A percentile compares a stretch with the other conserved stretches of the same genome.
These are phyloP conservation scores for Suillus bovinus DNA, from an alignment of 768 basidiomycete genomes.

Conservation along the genomic window DNA sequence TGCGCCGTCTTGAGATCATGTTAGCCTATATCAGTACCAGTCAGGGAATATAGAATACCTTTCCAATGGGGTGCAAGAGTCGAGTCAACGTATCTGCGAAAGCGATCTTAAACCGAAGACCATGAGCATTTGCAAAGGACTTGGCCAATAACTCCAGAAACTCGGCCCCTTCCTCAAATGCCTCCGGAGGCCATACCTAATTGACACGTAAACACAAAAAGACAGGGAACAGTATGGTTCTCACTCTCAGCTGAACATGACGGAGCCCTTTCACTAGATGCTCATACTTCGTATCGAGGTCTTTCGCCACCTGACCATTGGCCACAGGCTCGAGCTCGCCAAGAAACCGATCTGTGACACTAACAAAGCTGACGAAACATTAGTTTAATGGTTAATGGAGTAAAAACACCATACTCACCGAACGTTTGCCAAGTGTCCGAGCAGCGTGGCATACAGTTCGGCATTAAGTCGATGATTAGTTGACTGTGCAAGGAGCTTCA, in stretches of 20 bases:
- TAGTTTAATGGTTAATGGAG: background rate
- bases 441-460: slow-evolving; percentile 79
- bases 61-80: slow-evolving; percentile 84
- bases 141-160: slow-evolving; percentile 84
- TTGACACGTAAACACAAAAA: slow-evolving; percentile 4
- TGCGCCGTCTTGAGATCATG: slow-evolving; percentile 69
- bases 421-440: slow-evolving; percentile 80
- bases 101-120: slow-evolving; percentile 75
- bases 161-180: slow-evolving; percentile 91
- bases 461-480: slow-evolving; percentile 80
- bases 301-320: slow-evolving; percentile 76
- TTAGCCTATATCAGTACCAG: background rate
- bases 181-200: slow-evolving; percentile 91
- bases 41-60: slow-evolving; percentile 45
- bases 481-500: slow-evolving; percentile 64
- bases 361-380: slow-evolving; percentile 63
- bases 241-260: slow-evolving; percentile 80
- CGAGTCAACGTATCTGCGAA: slow-evolving; percentile 82
- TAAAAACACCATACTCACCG: slow-evolving; percentile 44
- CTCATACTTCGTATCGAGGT: slow-evolving; percentile 80
- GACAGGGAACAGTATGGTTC: slow-evolving; percentile 9
- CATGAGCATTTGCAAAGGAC: slow-evolving; percentile 82
- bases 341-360: slow-evolving; percentile 90
- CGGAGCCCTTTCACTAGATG: slow-evolving; percentile 80
- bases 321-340: slow-evolving; percentile 75